Conservation (phyloP, 352 stramenopile genomes). For the Phytophthora citricola region DNA sequence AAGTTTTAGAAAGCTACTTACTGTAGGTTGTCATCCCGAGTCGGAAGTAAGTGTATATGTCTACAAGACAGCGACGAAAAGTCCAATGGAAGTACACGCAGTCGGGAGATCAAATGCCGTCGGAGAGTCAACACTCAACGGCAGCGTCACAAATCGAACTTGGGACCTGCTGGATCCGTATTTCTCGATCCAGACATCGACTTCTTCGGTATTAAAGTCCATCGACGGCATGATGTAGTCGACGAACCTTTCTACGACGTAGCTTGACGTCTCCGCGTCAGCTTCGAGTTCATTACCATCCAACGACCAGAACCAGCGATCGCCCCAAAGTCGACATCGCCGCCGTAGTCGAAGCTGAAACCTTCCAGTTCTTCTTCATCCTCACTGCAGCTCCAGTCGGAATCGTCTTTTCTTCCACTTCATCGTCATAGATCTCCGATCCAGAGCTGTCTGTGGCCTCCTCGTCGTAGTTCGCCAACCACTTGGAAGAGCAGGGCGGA, state of each 20-base stretch:
- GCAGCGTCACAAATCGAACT: conserved; percentile 26
- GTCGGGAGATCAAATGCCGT: conserved; percentile 7
- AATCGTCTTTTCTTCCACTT: conserved; percentile 18
- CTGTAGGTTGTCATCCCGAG: background rate
- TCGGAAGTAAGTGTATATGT: background rate
- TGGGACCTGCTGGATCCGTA: conserved; percentile 29
- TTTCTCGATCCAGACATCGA: conserved; percentile 35
- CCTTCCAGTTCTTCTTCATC: conserved; percentile 25
- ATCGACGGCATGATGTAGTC: conserved; percentile 39
- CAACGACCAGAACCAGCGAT: conserved; percentile 29
- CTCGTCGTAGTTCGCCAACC: conserved; percentile 1
- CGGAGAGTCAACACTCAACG: conserved; percentile 9
- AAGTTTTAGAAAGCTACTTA: background rate
- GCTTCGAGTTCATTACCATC: background rate
- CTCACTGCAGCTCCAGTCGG: conserved; percentile 28
- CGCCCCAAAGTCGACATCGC: conserved; percentile 22
- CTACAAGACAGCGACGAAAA: conserved; percentile 34
- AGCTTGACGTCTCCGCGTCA: conserved; percentile 6
- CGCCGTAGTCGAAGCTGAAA: conserved; percentile 20
- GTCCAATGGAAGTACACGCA: conserved; percentile 1
- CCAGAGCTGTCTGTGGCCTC: conserved; percentile 30
- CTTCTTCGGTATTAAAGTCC: conserved; percentile 13
- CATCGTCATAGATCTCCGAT: conserved; percentile 31
- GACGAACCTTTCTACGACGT: conserved; percentile 14
- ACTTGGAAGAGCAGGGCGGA: conserved; percentile 24